A percentile compares a stretch with the other conserved stretches of the same genome.
Conservation (phyloP, 108 stramenopile genomes). For the Cylindrotheca closterium region DNA sequence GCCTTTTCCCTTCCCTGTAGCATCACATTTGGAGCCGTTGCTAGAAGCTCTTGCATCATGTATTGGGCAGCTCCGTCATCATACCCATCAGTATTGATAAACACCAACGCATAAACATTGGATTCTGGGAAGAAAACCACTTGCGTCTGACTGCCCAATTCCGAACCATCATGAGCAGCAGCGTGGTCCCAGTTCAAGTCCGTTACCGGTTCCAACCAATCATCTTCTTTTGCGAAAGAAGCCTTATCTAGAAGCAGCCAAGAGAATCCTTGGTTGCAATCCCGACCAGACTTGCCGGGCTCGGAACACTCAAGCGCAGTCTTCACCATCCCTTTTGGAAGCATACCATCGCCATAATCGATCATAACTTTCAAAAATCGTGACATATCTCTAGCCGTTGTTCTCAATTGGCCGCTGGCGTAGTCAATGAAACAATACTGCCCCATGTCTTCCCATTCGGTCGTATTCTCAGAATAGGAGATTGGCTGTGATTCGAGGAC, state of each 20-base stretch:
- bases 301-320: background rate
- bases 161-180: constrained; percentile 17
- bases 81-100: constrained; percentile 16
- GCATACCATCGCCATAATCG: constrained; percentile 11
- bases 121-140: constrained; percentile 18
- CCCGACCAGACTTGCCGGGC: background rate
- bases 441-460: constrained; percentile 7
- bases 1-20: no score
- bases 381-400: constrained; percentile 17
- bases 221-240: background rate
- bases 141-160: constrained; percentile 17
- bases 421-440: constrained; percentile 30
- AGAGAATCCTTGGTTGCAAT: constrained; percentile 9
- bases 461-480: background rate
- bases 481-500: constrained; percentile 10
- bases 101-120: constrained; percentile 11
- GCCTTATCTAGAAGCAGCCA: constrained; percentile 4
- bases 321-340: background rate
- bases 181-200: constrained; percentile 21
- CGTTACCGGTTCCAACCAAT: constrained; percentile 2
- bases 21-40: no score
- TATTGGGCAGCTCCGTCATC: constrained; percentile 9
- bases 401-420: constrained; percentile 13
- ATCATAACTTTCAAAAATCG: constrained; percentile 11
- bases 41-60: background rate